Evolutionary conservation across 1,139 yeast genomes (phyloP), one percentile per base, ranked within the genome.

Genomic region (Kurtzmaniella natalensis): DNA sequence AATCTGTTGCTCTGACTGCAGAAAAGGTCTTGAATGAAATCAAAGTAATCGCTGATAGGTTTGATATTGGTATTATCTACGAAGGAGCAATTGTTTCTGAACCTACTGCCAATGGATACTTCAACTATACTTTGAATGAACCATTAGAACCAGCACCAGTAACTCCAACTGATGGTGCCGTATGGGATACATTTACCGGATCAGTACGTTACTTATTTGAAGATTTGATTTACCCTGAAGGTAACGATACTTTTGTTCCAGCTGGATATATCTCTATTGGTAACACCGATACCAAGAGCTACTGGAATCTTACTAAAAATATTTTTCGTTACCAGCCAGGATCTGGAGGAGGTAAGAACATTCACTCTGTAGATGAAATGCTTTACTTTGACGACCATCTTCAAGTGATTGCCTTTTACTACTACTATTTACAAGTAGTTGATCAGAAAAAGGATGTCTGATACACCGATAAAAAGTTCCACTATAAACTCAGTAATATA

Each of bases 81-180:
- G 62, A 67, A 13, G 70, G 62, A 7, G 38, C 58, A 28, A 58
- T 45, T 10, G 25, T 69, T 7, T 40, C 43, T 5, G 47, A 53
- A 19, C 52, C 64, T 5, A 59, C 70, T 0, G 47, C 39, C 0
- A 51, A 56, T 11, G 83, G 83, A 3, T 56, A 61, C 34, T 73
- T 81, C 53, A 63, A 63, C 30, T 57, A 77, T 32, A 49, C 60
- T 1, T 42, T 62, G 26, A 37, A 41, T 4, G 57, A 52, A 18
- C 50, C 62, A 4, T 53, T 76, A 13, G 76, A 74, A 42, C 81
- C 84, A 5, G 76, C 86, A 0, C 87, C 87, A 3, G 54, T 73
- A 3, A 67, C 84, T 1, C 76, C 76, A 7, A 52, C 53, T 13
- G 62, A 59, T 33, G 72, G 68, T 22, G 61, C 56, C 17, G 56